Evolutionary conservation across 1,284 basidiomycete species (phyloP).

Genomic region (Apiotrichum porosum): DNA sequence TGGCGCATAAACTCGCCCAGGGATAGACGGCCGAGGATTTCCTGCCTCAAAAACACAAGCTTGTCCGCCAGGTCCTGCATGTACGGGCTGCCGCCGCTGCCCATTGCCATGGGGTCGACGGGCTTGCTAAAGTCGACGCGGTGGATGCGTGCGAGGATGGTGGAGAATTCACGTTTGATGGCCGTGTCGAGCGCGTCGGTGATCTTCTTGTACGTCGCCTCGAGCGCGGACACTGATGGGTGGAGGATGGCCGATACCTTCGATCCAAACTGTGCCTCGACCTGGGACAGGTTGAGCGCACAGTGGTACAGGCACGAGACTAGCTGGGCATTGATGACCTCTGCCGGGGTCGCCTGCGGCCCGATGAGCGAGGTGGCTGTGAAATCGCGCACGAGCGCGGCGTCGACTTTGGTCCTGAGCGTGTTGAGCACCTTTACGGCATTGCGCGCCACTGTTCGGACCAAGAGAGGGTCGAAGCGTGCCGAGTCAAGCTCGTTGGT

Average conservation of each 20-base stretch:
- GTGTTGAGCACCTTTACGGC: slow-evolving; percentile 63
- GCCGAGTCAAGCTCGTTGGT: slow-evolving; percentile 89
- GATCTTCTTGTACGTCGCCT: slow-evolving; percentile 59
- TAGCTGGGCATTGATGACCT: slow-evolving; percentile 67
- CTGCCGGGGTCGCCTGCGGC: slow-evolving; percentile 69
- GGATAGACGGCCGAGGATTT: slow-evolving; percentile 65
- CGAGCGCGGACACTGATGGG: slow-evolving; percentile 60
- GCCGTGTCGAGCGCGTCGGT: slow-evolving; percentile 66
- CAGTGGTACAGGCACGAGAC: slow-evolving; percentile 73
- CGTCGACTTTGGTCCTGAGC: slow-evolving; percentile 60
- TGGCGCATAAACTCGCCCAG: slow-evolving; percentile 64
- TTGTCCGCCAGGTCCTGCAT: slow-evolving; percentile 87
- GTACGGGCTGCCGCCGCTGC: slow-evolving; percentile 67
- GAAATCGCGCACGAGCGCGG: slow-evolving; percentile 68
- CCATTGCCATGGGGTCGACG: slow-evolving; percentile 59
- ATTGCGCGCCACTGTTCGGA: slow-evolving; percentile 70
- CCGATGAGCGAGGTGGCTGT: slow-evolving; percentile 69
- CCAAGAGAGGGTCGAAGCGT: slow-evolving; percentile 83
- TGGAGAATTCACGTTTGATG: slow-evolving; percentile 70
- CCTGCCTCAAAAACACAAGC: slow-evolving; percentile 68
- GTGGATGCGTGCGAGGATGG: slow-evolving; percentile 74
- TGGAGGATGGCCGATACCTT: slow-evolving; percentile 59
- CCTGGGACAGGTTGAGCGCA: slow-evolving; percentile 62
- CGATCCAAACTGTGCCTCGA: slow-evolving; percentile 66
- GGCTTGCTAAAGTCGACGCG: slow-evolving; percentile 71